Percentiles rank a stretch among this genome's conserved stretches.
phyloP scores from a whole-genome alignment of 768 basidiomycete species.

The Termitomyces sp. region DNA sequence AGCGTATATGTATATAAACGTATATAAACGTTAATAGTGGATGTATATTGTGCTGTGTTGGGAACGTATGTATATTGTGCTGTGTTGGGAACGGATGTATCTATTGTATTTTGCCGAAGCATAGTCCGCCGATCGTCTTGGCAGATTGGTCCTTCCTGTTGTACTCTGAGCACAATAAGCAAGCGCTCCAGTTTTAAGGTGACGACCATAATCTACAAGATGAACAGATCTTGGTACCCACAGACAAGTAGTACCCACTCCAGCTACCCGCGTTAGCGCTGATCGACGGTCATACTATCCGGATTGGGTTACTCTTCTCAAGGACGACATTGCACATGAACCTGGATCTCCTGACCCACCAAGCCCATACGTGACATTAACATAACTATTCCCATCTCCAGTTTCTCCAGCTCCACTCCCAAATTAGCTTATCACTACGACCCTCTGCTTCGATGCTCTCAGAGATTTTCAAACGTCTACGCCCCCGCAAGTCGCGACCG shows the following conservation, averaged over 20 bases:
- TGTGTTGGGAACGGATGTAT: neutral
- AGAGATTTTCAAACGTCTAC: slow-evolving; percentile 21
- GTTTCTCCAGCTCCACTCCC: neutral
- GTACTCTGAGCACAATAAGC: slow-evolving; percentile 1
- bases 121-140: neutral
- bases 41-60: neutral
- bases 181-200: neutral
- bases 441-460: slow-evolving; percentile 20
- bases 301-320: slow-evolving; percentile 5
- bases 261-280: neutral
- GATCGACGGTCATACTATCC: neutral
- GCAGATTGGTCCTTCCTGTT: neutral
- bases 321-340: slow-evolving; percentile 11
- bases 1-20: neutral
- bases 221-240: too few species aligned
- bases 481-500: slow-evolving; percentile 12
- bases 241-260: neutral
- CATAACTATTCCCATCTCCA: slow-evolving; percentile 1
- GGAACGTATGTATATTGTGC: neutral
- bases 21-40: neutral
- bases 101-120: neutral
- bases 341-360: slow-evolving; percentile 14
- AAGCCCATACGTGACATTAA: neutral
- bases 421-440: neutral
- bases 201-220: neutral